Conservation (phyloP, 208 protist genomes). For the Lotmaria passim region DNA sequence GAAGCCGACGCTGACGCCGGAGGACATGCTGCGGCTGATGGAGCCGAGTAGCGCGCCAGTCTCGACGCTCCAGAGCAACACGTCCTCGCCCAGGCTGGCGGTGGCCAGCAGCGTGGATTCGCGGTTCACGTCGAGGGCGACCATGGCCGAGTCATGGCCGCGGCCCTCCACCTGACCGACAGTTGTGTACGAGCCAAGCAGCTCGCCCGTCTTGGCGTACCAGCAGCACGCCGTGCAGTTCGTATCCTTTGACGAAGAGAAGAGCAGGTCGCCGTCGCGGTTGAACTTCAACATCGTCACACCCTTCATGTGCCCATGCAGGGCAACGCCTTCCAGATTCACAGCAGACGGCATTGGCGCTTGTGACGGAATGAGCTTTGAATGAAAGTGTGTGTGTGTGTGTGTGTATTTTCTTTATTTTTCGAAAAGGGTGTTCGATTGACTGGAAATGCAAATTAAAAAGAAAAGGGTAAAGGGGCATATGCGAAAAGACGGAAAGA, state of each 20-base stretch:
- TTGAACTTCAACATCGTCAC: constrained; percentile 97
- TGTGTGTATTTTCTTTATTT: neutral
- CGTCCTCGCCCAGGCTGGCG: constrained; percentile 77
- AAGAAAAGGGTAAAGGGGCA: too few relatives aligned
- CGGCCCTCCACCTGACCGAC: constrained; percentile 56
- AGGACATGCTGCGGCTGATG: constrained; percentile 76
- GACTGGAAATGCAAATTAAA: too few relatives aligned
- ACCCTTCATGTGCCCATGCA: constrained; percentile 92
- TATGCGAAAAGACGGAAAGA: too few relatives aligned
- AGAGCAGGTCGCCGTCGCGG: constrained; percentile 97
- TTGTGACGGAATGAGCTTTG: neutral
- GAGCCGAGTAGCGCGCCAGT: constrained; percentile 86
- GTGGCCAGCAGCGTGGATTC: constrained; percentile 87
- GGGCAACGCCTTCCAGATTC: constrained; percentile 62
- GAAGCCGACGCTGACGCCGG: constrained; percentile 77
- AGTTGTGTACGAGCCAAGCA: constrained; percentile 96
- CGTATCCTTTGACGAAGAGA: constrained; percentile 95
- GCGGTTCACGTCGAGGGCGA: constrained; percentile 93
- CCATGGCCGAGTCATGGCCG: constrained; percentile 89
- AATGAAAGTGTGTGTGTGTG: neutral
- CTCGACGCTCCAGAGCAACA: constrained; percentile 91
- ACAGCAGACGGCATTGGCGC: constrained; percentile 35
- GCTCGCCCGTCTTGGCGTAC: constrained; percentile 93
- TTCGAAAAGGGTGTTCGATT: neutral
- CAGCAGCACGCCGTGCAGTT: constrained; percentile 89